These are phyloP conservation scores for Claviceps citrina DNA, from an alignment of 2,329 filamentous ascomycete genomes.

Conservation along the genomic window DNA sequence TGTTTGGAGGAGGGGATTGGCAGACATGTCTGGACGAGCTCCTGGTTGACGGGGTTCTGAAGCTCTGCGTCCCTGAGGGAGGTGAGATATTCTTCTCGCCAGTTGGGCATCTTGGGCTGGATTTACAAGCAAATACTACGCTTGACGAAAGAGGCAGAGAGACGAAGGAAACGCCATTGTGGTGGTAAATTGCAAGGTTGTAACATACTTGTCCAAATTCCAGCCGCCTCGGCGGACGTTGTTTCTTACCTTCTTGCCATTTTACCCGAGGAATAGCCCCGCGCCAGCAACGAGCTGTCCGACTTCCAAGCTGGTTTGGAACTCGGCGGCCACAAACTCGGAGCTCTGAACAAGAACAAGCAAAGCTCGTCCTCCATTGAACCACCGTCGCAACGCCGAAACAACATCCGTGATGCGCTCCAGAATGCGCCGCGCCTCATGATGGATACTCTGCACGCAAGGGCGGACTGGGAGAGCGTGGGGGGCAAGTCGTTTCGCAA, in stretches of 20 bases:
- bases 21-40: constrained; percentile 68
- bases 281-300: no score
- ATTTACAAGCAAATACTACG: no score
- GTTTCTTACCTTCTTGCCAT: no score
- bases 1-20: neutral
- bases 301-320: no score
- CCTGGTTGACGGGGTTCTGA: constrained; percentile 44
- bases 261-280: constrained; percentile 20
- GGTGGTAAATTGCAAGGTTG: no score
- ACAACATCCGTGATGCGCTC: neutral
- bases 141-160: no score
- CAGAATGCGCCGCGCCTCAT: constrained; percentile 9
- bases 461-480: constrained; percentile 85
- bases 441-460: constrained; percentile 50
- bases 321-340: no score
- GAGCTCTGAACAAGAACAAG: neutral
- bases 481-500: constrained; percentile 93
- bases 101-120: constrained; percentile 47
- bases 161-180: no score
- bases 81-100: constrained; percentile 67
- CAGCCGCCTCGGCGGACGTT: no score
- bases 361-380: neutral
- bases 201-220: no score
- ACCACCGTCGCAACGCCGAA: no score
- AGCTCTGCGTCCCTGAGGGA: constrained; percentile 59